Conservation (phyloP, 208 protist genomes). For the Leishmania aethiopica region DNA sequence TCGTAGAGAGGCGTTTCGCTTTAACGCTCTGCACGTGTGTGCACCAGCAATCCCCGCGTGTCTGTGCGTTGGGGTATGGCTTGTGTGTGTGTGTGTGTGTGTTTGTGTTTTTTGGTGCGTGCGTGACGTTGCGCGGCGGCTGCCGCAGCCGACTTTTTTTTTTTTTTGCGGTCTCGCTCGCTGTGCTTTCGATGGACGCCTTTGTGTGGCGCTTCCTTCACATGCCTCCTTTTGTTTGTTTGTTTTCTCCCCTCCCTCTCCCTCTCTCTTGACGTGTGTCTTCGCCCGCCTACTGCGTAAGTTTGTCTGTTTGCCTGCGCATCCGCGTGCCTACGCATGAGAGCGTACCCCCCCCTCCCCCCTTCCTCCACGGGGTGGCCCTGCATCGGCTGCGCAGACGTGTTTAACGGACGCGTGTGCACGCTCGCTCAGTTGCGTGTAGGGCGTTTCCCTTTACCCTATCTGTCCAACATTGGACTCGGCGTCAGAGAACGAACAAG, state of each 20-base stretch:
- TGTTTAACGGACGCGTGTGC: too few species aligned
- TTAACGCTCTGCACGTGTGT: background rate
- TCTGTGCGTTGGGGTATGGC: background rate
- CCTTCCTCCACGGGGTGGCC: too few species aligned
- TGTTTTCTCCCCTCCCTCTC: too few species aligned
- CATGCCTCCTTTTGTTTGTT: background rate
- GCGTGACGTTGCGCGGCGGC: background rate
- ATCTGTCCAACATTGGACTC: too few species aligned
- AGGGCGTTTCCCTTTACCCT: too few species aligned
- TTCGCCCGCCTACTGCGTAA: background rate
- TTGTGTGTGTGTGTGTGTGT: background rate
- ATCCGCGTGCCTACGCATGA: background rate
- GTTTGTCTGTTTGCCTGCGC: background rate
- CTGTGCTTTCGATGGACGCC: background rate
- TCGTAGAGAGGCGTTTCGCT: constrained; percentile 30
- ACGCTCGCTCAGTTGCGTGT: too few species aligned
- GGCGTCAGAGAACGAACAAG: too few species aligned
- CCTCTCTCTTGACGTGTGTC: background rate
- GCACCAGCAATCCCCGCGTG: background rate
- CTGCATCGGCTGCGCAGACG: too few species aligned
- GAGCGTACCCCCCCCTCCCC: too few species aligned
- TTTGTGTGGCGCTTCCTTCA: background rate
- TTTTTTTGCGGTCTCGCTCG: background rate
- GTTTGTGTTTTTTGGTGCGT: background rate
- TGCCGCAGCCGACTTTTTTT: background rate